Evolutionary conservation across 495 filamentous ascomycete species (phyloP), one percentile per base, ranked within the genome.

Genomic region (Aspergillus mulundensis): DNA sequence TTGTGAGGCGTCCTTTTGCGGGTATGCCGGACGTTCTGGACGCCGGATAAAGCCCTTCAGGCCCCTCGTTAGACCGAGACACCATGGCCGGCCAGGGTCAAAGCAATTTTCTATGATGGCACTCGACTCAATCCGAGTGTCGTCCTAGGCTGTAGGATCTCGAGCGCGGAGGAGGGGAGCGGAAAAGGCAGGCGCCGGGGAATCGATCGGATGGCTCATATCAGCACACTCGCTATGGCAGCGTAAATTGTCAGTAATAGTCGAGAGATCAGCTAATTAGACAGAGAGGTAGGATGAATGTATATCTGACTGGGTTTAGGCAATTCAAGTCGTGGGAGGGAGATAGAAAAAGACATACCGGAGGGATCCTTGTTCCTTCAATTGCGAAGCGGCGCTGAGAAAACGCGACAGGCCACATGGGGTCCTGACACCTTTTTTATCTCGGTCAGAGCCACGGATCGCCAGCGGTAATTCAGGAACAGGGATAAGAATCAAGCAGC

Each of bases 1-100:
- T 68, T 41, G 69, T 32, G 48, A 73, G 57, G 62, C 73, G 70
- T 66, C 74, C 59, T 68, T 78, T 75, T 56, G 68, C 64, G 32
- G 77, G 72, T 44, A 69, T 67, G 24, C 64, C 72, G 40, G 70
- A 66, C 28, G 66, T 64, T 55, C 68, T 75, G 40, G 73, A 71
- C 24, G 64, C 70, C 50, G 69, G 72, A 61, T 66, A 68, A 53
- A 48, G 59, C 63, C 68, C 72, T 55, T 75, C 73, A 60, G 54
- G 60, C 50, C 61, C 69, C 55, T 76, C 75, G 60, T 59, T 65
- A 39, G 69, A 66, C 56, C 75, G 68, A 54, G 69, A 70, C 42
- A 75, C 74, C 75, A 78, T 78, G 40, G 19, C 63, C 56, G 47
- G 57, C 43, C 21, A 50, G 40, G 39, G 34, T 42, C 23, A 47